Evolutionary conservation across 2,329 filamentous ascomycete species (phyloP).

Genomic region (Huntiella decipiens): DNA sequence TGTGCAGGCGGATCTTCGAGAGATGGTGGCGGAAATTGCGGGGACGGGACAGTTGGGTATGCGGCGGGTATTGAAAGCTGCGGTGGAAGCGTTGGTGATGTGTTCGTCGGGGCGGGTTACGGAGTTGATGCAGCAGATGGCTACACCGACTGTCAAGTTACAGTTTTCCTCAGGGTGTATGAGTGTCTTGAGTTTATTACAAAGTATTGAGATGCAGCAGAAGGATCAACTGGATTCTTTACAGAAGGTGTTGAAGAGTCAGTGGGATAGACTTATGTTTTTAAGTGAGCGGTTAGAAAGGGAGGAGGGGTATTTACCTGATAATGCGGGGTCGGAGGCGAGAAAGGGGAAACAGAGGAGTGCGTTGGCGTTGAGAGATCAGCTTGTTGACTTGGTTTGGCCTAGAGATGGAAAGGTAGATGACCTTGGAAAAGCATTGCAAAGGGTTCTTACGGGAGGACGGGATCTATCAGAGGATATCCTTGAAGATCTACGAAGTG

Average conservation of each 20-base stretch:
- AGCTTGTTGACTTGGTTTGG: not conserved
- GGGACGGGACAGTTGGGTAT: conserved; percentile 1
- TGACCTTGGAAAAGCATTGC: not conserved
- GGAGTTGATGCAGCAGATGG: conserved; percentile 7
- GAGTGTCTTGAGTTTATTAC: not conserved
- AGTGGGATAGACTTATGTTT: conserved; percentile 14
- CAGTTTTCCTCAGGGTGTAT: not conserved
- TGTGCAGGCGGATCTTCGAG: conserved; percentile 8
- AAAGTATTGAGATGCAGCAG: not conserved
- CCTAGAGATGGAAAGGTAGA: not conserved
- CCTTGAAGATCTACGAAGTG: not conserved
- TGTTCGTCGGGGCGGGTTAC: conserved; percentile 5
- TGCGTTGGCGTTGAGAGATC: not conserved
- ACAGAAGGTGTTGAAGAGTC: conserved; percentile 10
- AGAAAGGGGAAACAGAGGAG: conserved; percentile 8
- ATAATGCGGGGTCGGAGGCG: not conserved
- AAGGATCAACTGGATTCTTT: conserved; percentile 4
- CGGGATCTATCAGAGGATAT: not conserved
- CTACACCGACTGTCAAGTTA: not conserved
- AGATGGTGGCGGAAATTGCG: conserved; percentile 5
- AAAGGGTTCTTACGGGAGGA: not conserved
- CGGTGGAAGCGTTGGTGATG: conserved; percentile 6
- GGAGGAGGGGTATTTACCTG: conserved; percentile 1
- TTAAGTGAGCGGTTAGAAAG: conserved; percentile 7
- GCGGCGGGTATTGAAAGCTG: conserved; percentile 1